Percentiles rank a stretch among this genome's conserved stretches.
These are phyloP conservation scores for Circinella umbellata DNA, from an alignment of 371 early-diverging fungal genomes.

Conservation along the genomic window DNA sequence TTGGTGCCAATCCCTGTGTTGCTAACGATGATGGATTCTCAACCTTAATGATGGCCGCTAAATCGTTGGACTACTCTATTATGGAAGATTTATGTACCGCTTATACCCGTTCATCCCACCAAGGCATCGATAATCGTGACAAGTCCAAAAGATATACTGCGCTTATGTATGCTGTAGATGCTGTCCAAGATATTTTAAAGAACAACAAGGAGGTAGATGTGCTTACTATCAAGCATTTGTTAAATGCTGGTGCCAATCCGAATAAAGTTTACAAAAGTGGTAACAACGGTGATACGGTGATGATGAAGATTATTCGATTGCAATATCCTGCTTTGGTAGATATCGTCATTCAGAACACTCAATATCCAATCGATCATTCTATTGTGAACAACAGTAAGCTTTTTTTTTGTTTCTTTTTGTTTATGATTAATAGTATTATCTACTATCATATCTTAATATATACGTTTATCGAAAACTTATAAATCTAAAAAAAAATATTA, in stretches of 20 bases:
- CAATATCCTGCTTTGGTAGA: slow-evolving; percentile 18
- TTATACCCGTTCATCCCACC: background rate
- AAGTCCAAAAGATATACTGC: slow-evolving; percentile 25
- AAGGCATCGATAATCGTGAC: slow-evolving; percentile 27
- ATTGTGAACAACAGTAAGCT: slow-evolving; percentile 35
- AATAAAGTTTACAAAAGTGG: slow-evolving; percentile 24
- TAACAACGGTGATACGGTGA: slow-evolving; percentile 29
- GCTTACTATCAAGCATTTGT: slow-evolving; percentile 10
- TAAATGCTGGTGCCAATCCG: slow-evolving; percentile 32
- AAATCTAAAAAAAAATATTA: no score
- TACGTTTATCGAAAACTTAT: no score
- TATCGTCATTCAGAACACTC: slow-evolving; percentile 13
- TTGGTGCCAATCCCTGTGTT: slow-evolving; percentile 46
- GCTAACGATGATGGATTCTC: slow-evolving; percentile 23
- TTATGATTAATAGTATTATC: background rate
- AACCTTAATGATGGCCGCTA: slow-evolving; percentile 29
- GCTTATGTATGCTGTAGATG: slow-evolving; percentile 34
- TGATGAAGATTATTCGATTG: slow-evolving; percentile 32
- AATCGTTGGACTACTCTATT: background rate
- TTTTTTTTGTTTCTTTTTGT: background rate
- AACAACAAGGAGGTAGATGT: slow-evolving; percentile 8
- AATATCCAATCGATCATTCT: slow-evolving; percentile 23
- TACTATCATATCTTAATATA: no score
- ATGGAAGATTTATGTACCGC: slow-evolving; percentile 7
- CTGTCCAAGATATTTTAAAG: slow-evolving; percentile 5